phyloP scores from a whole-genome alignment of 352 stramenopile genomes.

The Aphanomyces cochlioides region DNA sequence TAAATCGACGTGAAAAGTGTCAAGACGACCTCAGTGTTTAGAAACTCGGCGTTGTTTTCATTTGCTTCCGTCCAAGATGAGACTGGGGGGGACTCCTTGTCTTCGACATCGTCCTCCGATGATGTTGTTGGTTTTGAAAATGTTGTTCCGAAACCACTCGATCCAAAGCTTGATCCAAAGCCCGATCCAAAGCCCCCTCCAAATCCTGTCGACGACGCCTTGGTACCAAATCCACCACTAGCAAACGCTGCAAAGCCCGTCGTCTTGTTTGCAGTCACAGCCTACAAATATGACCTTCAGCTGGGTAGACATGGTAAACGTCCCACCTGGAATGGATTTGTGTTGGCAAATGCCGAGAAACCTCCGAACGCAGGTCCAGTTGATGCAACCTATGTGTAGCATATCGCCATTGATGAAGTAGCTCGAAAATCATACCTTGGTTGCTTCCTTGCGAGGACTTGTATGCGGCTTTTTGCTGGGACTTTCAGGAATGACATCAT shows the following conservation, averaged over 20 bases:
- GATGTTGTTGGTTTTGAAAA: not conserved
- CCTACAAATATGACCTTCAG: slow-evolving; percentile 15
- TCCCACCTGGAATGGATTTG: slow-evolving; percentile 22
- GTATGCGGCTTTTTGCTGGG: slow-evolving; percentile 8
- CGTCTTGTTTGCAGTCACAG: not conserved
- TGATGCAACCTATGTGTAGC: not conserved
- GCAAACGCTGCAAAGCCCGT: slow-evolving; percentile 28
- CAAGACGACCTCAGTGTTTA: slow-evolving; percentile 23
- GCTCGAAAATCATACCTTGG: not conserved
- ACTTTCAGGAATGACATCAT: not conserved
- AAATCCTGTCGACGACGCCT: not conserved
- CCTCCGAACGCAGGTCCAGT: slow-evolving; percentile 12
- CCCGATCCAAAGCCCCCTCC: slow-evolving; percentile 18
- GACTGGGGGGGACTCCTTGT: not conserved
- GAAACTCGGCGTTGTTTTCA: slow-evolving; percentile 23
- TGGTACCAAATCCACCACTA: not conserved
- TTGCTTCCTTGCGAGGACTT: slow-evolving; percentile 18
- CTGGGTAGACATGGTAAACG: not conserved
- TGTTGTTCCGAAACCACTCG: slow-evolving; percentile 5
- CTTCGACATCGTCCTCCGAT: not conserved
- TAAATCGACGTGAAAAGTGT: not conserved
- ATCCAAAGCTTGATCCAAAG: slow-evolving; percentile 18
- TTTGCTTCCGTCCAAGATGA: slow-evolving; percentile 23
- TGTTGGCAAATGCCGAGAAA: slow-evolving; percentile 27
- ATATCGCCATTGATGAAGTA: too few relatives aligned